Evolutionary conservation across 2,329 filamentous ascomycete genomes (phyloP), one percentile per base, ranked within the genome.

Genomic region (Clonostachys sp.): DNA sequence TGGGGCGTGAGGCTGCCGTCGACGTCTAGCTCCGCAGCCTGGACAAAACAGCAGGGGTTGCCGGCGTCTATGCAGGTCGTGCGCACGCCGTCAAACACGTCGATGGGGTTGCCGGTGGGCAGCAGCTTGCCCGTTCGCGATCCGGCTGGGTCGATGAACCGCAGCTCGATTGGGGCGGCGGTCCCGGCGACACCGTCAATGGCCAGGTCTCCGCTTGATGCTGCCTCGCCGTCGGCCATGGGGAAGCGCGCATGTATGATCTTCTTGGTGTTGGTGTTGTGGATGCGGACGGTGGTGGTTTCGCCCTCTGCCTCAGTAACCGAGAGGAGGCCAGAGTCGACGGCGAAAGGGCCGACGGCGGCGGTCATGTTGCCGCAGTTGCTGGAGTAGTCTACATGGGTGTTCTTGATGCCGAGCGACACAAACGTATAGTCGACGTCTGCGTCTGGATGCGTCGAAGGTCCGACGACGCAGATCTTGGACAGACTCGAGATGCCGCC

Each of bases 351-450:
- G 0, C 85, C 87, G 42, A 89, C 75, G 0, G 81, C 75, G 39
- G 78, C 74, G 6, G 73, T 80, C 83, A 90, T 86, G 60, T 89
- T 89, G n/a, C 86, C 86, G 59, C 86, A 89, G 55, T 89, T 90
- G 20, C 84, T 81, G 0, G 82, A 80, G 56, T 80, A 76, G 56
- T 89, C 86, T 3, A 90, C 72, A 34, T 70, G 65, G 5, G 69
- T 68, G 54, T 84, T 74, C 45, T 77, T 76, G 46, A 89, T 77
- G 4, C 85, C 85, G 7, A 89, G 69, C 38, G 84, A 81, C 2
- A 85, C 78, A 59, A 90, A 90, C 0, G 85, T 90, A 57, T 85
- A 89, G 50, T 87, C 81, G 12, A 89, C 71, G 52, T 88, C 78
- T 0, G 74, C 75, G 24, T 73, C 74, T 14, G 38, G 39, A 33